Base-by-base conservation (phyloP, 179 eudicot species). In the Amaranthus tricolor region DNA sequence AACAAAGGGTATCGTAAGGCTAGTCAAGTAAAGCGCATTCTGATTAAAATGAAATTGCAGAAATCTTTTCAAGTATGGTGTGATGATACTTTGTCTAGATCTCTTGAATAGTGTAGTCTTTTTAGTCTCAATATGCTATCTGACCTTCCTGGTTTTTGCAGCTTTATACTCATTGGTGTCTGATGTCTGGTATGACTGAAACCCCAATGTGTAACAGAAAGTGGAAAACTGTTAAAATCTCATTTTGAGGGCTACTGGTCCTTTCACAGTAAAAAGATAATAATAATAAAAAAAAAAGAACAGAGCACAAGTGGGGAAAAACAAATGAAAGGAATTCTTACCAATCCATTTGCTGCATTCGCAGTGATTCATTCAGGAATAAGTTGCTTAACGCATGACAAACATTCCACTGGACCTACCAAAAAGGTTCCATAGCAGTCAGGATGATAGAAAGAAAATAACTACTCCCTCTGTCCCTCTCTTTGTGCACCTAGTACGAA, bases 361-460 rank as follows among this genome's bases (percentile, higher is more conserved):
- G 81, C 80, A 93, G 72, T 20, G 95, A 84, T 76, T 83, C 90
- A 60, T 95, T 95, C 72, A 86, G 82, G 84, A 95, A 95, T 78
- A 95, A 78, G 78, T 93, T 88, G 90, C 98, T 87, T 81, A 95
- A 80, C 68, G 99, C 96, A 75, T 91, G 97, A 67, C 98, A 95
- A 72, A 89, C 99, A 86, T 95, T 95, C 99, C 99, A 95, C 81
- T 93, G 97, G 74, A 94, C 98, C 98, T 93, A 91, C 49, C 59
- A 51, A 74, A 87, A 59, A 21, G 9, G 58, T 15, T 67, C 56
- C 71, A 31, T 14, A 57, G 55, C 74, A 62, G 40, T 31, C 40
- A 53, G 53, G 17, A 58, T 58, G 5, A 56, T n/a, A 17, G 2
- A 13, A 19, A 13, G 47, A 59, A 64, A 79, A 24, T 40, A 61